Evolutionary conservation across 2,329 filamentous ascomycete genomes (phyloP).

Genomic region (Penicillium sp.): DNA sequence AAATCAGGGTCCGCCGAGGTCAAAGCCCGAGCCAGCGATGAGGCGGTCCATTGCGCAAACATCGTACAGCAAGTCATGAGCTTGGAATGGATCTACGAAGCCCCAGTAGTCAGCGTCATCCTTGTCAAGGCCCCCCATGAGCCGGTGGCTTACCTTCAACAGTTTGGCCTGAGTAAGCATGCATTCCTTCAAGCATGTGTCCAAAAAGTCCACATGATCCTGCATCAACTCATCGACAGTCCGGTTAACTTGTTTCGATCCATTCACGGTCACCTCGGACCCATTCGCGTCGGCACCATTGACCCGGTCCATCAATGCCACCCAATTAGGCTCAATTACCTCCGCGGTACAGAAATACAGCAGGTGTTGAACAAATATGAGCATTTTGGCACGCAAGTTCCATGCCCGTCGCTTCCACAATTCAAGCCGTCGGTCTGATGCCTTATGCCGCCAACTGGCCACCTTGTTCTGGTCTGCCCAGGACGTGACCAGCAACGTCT

Average conservation of each 20-base stretch:
- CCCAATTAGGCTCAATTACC: constrained; percentile 98
- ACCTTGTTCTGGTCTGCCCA: constrained; percentile 90
- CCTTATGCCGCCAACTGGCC: constrained; percentile 78
- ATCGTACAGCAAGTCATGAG: constrained; percentile 94
- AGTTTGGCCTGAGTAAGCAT: constrained; percentile 98
- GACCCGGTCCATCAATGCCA: constrained; percentile 84
- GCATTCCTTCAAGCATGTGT: constrained; percentile 97
- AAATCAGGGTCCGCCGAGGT: constrained; percentile 82
- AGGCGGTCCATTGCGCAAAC: constrained; percentile 82
- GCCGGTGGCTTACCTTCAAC: constrained; percentile 65
- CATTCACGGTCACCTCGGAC: constrained; percentile 40
- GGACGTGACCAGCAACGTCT: constrained; percentile 79
- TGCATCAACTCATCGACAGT: constrained; percentile 99
- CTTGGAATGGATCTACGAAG: constrained; percentile 84
- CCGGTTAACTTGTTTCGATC: constrained; percentile 57
- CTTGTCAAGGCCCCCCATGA: background rate
- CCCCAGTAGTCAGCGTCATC: constrained; percentile 5
- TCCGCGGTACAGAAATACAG: constrained; percentile 97
- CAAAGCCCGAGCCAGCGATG: constrained; percentile 81
- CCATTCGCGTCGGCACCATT: constrained; percentile 56
- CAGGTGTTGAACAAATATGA: constrained; percentile 95
- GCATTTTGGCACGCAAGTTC: constrained; percentile 89
- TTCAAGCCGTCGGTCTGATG: constrained; percentile 72
- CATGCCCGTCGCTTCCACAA: constrained; percentile 91
- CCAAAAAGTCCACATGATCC: constrained; percentile 96